A percentile compares a stretch with the other conserved stretches of the same genome.
phyloP scores from a whole-genome alignment of 73 alveolate genomes.

The Urostyla sp. region DNA sequence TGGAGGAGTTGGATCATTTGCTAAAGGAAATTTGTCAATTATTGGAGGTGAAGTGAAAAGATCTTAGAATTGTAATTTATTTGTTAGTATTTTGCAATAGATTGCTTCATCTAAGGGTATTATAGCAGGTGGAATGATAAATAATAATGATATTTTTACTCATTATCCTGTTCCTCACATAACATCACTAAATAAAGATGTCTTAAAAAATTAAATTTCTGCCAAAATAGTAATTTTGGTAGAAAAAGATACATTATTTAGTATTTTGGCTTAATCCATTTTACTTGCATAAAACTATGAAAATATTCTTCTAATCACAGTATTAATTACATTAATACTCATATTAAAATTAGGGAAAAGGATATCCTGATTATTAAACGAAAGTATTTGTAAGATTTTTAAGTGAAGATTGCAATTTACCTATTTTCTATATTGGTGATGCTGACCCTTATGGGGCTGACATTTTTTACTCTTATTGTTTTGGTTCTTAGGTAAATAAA shows the following conservation, averaged over 20 bases:
- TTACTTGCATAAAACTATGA: not conserved
- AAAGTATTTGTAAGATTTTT: conserved; percentile 26
- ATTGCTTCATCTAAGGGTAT: conserved; percentile 42
- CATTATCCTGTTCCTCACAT: no score
- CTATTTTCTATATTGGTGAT: conserved; percentile 43
- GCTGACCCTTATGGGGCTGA: conserved; percentile 59
- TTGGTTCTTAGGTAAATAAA: conserved; percentile 17
- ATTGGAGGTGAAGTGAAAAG: conserved; percentile 2
- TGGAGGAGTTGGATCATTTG: conserved; percentile 11
- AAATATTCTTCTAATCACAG: conserved; percentile 8
- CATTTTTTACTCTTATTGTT: conserved; percentile 30
- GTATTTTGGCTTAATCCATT: not conserved
- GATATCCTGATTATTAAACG: conserved; percentile 53
- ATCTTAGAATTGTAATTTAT: conserved; percentile 13
- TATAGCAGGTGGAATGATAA: conserved; percentile 44
- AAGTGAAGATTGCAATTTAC: not conserved
- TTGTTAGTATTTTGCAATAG: not conserved
- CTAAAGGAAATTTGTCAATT: conserved; percentile 26
- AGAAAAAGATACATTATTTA: conserved; percentile 49
- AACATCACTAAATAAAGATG: not conserved
- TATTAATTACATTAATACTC: not conserved
- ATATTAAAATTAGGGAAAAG: conserved; percentile 33
- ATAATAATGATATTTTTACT: conserved; percentile 2
- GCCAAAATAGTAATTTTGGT: conserved; percentile 26
- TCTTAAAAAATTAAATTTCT: not conserved